Base-by-base conservation (phyloP, 257 asterid genomes). In the Solanum piurae region DNA sequence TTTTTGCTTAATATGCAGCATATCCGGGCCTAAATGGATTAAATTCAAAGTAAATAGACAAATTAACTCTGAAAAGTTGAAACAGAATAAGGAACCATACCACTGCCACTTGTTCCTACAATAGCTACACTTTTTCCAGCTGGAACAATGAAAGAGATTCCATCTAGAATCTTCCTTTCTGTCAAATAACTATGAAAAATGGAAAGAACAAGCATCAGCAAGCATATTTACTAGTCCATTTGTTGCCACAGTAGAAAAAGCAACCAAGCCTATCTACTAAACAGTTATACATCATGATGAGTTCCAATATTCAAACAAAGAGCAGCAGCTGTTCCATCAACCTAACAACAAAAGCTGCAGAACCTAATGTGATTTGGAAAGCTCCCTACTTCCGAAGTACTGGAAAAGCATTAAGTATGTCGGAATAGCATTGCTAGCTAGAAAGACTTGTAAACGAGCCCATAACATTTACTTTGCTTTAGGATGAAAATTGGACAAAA, bases 41-140 rank as follows among this genome's bases (percentile, higher is more conserved):
- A 29, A 27, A 31, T 80, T 31, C 68, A 49, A 49, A 80, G 62
- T 80, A 9, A 29, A 46, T 27, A 46, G 36, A 46, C 33, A 80
- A 14, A 80, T 37, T n/a, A 76, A 38, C 29, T 46, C 42, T 46
- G 85, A 46, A 80, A 44, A 29, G 69, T 29, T 29, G 68, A 29
- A 80, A 80, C 42, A 80, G 68, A 80, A 73, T 86, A 85, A 58
- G 87, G 46, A 89, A 89, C 90, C 88, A 92, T 94, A 97, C 99
- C 99, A 91, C 99, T 96, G 85, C 99, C 99, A 93, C 99, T 97
- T 74, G 99, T 95, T 89, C 99, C 99, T 87, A 97, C 99, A 84
- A 97, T 96, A 93, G 99, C 99, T 31, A 97, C 98, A 91, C 99
- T 97, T 91, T 93, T 96, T 62, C 99, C 99, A 87, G 99, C 98